Evolutionary conservation across 805 yeast species (phyloP), one percentile per base, ranked within the genome.

Genomic region (Kodamaea kakaduensis): DNA sequence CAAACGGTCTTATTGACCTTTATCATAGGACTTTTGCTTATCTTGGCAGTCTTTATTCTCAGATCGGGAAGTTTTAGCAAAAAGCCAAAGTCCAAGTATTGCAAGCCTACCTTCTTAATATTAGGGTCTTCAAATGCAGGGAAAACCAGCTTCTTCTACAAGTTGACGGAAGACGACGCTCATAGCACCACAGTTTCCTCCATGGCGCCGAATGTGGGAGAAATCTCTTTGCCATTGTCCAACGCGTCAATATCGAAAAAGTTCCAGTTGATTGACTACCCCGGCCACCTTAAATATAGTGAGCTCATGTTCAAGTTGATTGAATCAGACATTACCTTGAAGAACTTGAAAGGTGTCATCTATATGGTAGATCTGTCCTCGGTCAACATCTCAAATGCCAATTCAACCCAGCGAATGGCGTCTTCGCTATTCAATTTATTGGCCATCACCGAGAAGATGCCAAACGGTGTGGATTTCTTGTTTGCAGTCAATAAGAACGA

Each of bases 401-500:
- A 46, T 19, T 45, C 52, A 15, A 45, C 65, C 55, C 26, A 58
- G 31, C 40, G 44, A n/a, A 75, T 80, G 4, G 83, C 87, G 0
- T 66, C 69, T 41, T 72, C 74, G 41, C 58, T 87, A 42, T 72
- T 79, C 53, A 67, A 73, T 31, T 61, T 87, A 26, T 67, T 88
- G 28, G 63, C 73, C 25, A 49, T 68, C 12, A 77, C 90, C 2
- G 97, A 86, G 52, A 61, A 59, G 45, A 63, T 69, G 33, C 76
- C 79, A 12, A 77, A 75, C 42, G 94, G 94, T 3, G 71, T 84
- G 15, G 90, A 85, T 52, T 67, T 84, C 26, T 63, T 84, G 31
- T 61, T 93, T 40, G 93, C 89, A 12, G 79, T 93, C 42, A 90
- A 90, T 64, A 90, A 90, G 56, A 73, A 75, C 34, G 97, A 93